Percentiles rank a stretch among this genome's conserved stretches.
phyloP scores from a whole-genome alignment of 108 stramenopile species.

The Cylindrotheca closterium region DNA sequence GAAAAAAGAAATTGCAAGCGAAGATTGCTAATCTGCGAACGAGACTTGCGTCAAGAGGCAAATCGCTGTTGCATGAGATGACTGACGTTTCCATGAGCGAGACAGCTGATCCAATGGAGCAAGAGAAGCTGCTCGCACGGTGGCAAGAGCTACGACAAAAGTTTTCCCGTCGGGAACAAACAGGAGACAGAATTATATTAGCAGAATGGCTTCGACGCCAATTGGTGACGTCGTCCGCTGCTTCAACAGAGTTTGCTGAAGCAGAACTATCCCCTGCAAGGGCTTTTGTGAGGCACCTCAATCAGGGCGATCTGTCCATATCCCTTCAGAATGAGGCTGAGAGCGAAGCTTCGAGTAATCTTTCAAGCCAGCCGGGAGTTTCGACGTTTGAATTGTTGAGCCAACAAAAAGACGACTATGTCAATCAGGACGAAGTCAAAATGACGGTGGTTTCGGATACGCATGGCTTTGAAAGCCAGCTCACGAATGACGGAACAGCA shows the following conservation, averaged over 20 bases:
- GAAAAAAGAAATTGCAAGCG: slow-evolving; percentile 26
- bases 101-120: too few species aligned
- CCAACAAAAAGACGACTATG: neutral
- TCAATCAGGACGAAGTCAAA: slow-evolving; percentile 17
- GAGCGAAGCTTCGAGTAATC: neutral
- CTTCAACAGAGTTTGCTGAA: neutral
- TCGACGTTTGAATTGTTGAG: neutral
- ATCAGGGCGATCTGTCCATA: slow-evolving; percentile 1
- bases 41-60: slow-evolving; percentile 15
- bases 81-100: neutral
- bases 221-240: slow-evolving; percentile 17
- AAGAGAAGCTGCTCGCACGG: slow-evolving; percentile 37
- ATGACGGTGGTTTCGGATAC: slow-evolving; percentile 70
- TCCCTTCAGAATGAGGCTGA: neutral
- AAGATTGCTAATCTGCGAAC: slow-evolving; percentile 10
- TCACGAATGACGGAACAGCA: slow-evolving; percentile 13
- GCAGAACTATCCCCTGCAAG: neutral
- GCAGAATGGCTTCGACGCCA: slow-evolving; percentile 64
- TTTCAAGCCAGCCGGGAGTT: neutral
- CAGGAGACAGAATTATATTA: slow-evolving; percentile 60
- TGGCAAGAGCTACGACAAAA: slow-evolving; percentile 48
- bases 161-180: slow-evolving; percentile 48
- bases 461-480: slow-evolving; percentile 66
- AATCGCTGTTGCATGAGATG: slow-evolving; percentile 19
- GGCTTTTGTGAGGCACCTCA: slow-evolving; percentile 15